Percentiles rank a stretch among this genome's conserved stretches.
These are phyloP conservation scores for Leccinum uliginosum DNA, from an alignment of 768 basidiomycete genomes.

Conservation along the genomic window DNA sequence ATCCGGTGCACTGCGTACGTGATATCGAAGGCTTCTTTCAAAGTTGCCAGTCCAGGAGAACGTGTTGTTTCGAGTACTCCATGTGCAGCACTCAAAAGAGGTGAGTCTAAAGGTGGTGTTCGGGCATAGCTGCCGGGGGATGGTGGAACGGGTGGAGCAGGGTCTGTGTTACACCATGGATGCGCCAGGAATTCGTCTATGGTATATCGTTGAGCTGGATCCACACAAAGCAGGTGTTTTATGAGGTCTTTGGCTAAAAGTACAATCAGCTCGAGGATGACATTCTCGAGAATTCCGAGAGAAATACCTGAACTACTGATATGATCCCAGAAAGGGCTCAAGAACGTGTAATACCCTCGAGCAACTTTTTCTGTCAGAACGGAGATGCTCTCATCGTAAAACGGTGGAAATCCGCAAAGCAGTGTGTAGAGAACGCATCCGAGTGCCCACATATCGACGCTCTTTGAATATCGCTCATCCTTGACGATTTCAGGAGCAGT, in stretches of 20 bases:
- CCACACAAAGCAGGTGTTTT: conserved; percentile 89
- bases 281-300: conserved; percentile 10
- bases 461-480: conserved; percentile 94
- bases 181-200: conserved; percentile 98
- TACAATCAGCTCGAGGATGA: conserved; percentile 9
- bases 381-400: conserved; percentile 98
- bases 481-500: conserved; percentile 99
- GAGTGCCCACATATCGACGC: conserved; percentile 99
- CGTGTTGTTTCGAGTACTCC: conserved; percentile 71
- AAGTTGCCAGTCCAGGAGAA: conserved; percentile 86
- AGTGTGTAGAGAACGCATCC: conserved; percentile 99
- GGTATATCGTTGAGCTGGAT: conserved; percentile 92
- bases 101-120: conserved; percentile 71
- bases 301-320: conserved; percentile 69
- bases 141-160: conserved; percentile 59
- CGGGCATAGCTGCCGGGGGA: conserved; percentile 53
- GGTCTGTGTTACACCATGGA: conserved; percentile 83
- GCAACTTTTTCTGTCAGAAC: conserved; percentile 99
- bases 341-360: conserved; percentile 93
- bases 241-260: conserved; percentile 88
- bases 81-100: conserved; percentile 75
- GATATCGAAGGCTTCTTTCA: conserved; percentile 98
- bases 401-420: conserved; percentile 95
- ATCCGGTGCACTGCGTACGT: conserved; percentile 99
- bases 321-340: conserved; percentile 99